Conservation (phyloP, 495 filamentous ascomycete species). For the Aspergillus kassunensis region DNA sequence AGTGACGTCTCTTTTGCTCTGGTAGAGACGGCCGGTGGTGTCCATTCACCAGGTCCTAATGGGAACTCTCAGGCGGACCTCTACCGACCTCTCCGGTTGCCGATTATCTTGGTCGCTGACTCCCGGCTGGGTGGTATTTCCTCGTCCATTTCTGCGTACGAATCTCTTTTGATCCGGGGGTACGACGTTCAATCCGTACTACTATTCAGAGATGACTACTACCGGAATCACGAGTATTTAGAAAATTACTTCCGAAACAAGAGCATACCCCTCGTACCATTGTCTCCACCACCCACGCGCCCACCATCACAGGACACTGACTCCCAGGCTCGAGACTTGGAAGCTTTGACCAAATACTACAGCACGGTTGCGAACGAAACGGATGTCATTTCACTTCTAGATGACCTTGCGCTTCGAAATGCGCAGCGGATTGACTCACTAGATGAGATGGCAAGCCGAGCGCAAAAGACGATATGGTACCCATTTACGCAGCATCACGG, state of each 20-base stretch:
- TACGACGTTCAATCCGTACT: constrained; percentile 67
- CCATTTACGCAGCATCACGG: constrained; percentile 76
- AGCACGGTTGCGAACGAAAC: constrained; percentile 26
- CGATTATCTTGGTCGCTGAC: constrained; percentile 69
- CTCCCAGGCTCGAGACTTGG: constrained; percentile 41
- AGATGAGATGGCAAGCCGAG: constrained; percentile 53
- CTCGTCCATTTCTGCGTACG: constrained; percentile 68
- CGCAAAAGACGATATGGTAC: constrained; percentile 66
- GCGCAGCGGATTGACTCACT: constrained; percentile 48
- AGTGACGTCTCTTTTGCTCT: constrained; percentile 45
- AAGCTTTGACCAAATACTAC: constrained; percentile 60
- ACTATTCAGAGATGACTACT: constrained; percentile 57
- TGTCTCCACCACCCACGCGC: constrained; percentile 50
- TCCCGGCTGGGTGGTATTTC: constrained; percentile 70
- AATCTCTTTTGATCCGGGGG: constrained; percentile 66
- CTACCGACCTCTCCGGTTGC: constrained; percentile 65
- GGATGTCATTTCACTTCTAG: constrained; percentile 37
- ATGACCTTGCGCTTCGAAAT: constrained; percentile 48
- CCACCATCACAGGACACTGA: constrained; percentile 24
- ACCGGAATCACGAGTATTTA: constrained; percentile 63
- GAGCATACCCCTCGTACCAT: constrained; percentile 49
- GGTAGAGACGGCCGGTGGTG: constrained; percentile 74
- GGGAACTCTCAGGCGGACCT: constrained; percentile 73
- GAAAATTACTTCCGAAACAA: constrained; percentile 56
- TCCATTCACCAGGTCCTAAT: constrained; percentile 68